These are phyloP conservation scores for Botrytis porri DNA, from an alignment of 2,329 filamentous ascomycete species.

Conservation along the genomic window DNA sequence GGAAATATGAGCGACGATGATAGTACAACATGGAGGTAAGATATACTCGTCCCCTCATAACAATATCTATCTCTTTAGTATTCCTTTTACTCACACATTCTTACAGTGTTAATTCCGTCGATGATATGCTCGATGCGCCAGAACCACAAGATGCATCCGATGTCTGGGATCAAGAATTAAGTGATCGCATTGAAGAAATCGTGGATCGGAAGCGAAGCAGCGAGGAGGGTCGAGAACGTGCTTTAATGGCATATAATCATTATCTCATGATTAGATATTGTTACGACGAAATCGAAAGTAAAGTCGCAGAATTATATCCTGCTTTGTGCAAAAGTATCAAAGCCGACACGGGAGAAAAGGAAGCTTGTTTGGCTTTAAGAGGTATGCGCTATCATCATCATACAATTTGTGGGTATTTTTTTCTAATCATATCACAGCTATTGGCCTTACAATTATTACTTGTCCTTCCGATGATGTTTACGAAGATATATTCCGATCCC, in stretches of 20 bases:
- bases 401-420: not conserved
- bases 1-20: conserved; percentile 48
- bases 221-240: conserved; percentile 59
- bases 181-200: conserved; percentile 60
- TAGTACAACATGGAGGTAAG: conserved; percentile 51
- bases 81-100: not conserved
- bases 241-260: conserved; percentile 55
- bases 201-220: conserved; percentile 67
- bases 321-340: conserved; percentile 63
- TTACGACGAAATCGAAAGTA: conserved; percentile 54
- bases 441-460: conserved; percentile 62
- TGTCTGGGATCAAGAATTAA: conserved; percentile 55
- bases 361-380: conserved; percentile 61
- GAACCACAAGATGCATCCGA: conserved; percentile 48
- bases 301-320: conserved; percentile 53
- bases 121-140: conserved; percentile 39
- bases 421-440: conserved; percentile 43
- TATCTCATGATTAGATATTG: conserved; percentile 61
- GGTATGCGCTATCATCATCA: conserved; percentile 38
- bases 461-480: conserved; percentile 59
- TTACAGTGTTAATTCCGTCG: conserved; percentile 23
- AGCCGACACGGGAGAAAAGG: conserved; percentile 58
- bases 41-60: not conserved
- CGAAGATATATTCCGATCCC: conserved; percentile 51
- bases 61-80: not conserved